These are phyloP conservation scores for Mallotus repandus DNA, from an alignment of 441 rosid genomes.

Conservation along the genomic window DNA sequence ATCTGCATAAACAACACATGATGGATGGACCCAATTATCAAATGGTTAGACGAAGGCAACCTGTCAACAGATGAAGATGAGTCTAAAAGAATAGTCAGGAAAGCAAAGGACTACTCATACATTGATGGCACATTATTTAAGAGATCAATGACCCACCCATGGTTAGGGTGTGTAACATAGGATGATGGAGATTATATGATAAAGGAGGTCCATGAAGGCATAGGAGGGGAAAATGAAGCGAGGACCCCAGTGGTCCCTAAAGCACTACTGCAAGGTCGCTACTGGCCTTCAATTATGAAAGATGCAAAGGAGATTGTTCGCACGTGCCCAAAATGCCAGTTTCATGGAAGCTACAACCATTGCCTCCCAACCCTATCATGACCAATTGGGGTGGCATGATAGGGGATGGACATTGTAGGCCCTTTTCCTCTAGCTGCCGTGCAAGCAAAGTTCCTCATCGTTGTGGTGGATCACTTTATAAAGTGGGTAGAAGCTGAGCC, in stretches of 20 bases:
- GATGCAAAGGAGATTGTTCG: background rate
- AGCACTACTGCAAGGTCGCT: background rate
- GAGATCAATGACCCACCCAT: background rate
- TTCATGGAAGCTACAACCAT: background rate
- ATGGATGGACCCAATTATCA: no score
- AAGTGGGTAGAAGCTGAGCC: no score
- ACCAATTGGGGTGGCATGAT: background rate
- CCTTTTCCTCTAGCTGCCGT: background rate
- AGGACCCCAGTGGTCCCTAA: background rate
- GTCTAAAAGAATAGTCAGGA: background rate
- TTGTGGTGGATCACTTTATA: no score
- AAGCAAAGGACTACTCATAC: background rate
- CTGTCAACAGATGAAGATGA: background rate
- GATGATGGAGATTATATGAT: background rate
- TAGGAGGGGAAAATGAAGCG: background rate
- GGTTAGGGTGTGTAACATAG: fast-evolving
- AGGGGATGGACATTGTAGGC: background rate
- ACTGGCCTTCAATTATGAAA: background rate
- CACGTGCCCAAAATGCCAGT: background rate
- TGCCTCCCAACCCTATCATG: fast-evolving
- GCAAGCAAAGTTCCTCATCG: background rate
- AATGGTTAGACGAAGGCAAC: background rate
- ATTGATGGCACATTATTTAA: no score
- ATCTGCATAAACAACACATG: background rate
- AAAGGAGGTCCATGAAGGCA: background rate